Evolutionary conservation across 2,329 filamentous ascomycete genomes (phyloP), one percentile per base, ranked within the genome.

Genomic region (Sphaerostilbella broomeana): DNA sequence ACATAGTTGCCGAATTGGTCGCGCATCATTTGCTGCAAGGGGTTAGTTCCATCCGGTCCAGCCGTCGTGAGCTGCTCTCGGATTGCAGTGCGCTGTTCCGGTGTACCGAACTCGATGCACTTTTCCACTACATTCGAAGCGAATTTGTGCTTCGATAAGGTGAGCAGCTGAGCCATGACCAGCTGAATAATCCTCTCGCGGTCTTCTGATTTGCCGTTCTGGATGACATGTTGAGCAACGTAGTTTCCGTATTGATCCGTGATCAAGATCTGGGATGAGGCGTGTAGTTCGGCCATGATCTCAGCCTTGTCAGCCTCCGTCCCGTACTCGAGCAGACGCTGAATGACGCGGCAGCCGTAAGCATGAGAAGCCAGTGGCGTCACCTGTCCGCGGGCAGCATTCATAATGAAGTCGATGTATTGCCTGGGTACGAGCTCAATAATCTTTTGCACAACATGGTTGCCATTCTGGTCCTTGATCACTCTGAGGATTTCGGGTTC

Each of bases 51-150:
- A 29, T 84, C 76, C 6, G 74, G 71, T 38, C 76, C 75, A 12
- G 70, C 58, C 2, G 70, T 69, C 2, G 73, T 79, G 18, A 89
- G 66, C 43, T 76, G 70, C 35, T 69, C 67, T 38, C 85, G 75
- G 43, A 95, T 87, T 21, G 73, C 70, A 22, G 70, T 73, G 36
- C 84, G 79, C 57, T 94, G 84, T 35, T 80, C 69, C 15, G 75
- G 67, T 1, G 77, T 77, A 15, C 86, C 86, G 49, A 73, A 76
- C 40, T 83, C 70, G 44, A 97, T 82, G 57, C 88, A 94, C 62
- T 87, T 90, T 63, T 98, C 92, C 1, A 98, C 90, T 3, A 98
- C 90, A 52, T 98, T 97, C 55, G 89, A 95, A 1, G 92, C 90
- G 55, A 86, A 94, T 59, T 98, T 98, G 67, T 97, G 87, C 68